Conservation (phyloP, 306 rosid genomes). For the Fragaria ananassa region DNA sequence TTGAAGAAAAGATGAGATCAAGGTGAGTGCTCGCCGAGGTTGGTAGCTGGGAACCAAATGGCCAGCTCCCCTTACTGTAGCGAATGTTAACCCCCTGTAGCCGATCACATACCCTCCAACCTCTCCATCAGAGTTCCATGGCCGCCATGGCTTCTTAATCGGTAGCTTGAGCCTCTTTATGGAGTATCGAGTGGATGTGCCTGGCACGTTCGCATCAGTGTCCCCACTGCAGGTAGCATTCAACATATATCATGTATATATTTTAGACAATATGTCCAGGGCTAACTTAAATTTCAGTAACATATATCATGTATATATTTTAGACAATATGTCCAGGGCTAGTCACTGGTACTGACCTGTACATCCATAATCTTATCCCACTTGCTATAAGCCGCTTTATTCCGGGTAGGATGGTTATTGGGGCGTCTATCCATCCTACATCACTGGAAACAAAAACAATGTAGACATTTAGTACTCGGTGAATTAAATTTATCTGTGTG, state of each 20-base stretch:
- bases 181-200: slow-evolving; percentile 19
- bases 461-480: neutral
- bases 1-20: slow-evolving; percentile 49
- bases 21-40: slow-evolving; percentile 42
- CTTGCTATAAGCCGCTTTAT: slow-evolving; percentile 19
- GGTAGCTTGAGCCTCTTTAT: slow-evolving; percentile 34
- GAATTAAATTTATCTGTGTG: neutral
- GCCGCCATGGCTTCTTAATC: slow-evolving; percentile 37
- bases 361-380: slow-evolving; percentile 23
- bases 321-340: neutral
- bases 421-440: slow-evolving; percentile 23
- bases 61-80: slow-evolving; percentile 58
- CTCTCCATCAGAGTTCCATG: slow-evolving; percentile 47
- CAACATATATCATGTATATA: neutral
- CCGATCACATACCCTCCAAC: slow-evolving; percentile 59
- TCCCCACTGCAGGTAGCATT: slow-evolving; percentile 43
- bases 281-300: neutral
- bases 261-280: neutral
- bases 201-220: slow-evolving; percentile 47
- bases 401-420: slow-evolving; percentile 16
- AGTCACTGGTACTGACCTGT: slow-evolving; percentile 12
- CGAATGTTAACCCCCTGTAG: slow-evolving; percentile 49
- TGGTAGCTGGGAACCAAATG: slow-evolving; percentile 62
- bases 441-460: neutral
- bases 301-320: neutral